Conservation (phyloP, 805 yeast species). For the Candida loeiensis region DNA sequence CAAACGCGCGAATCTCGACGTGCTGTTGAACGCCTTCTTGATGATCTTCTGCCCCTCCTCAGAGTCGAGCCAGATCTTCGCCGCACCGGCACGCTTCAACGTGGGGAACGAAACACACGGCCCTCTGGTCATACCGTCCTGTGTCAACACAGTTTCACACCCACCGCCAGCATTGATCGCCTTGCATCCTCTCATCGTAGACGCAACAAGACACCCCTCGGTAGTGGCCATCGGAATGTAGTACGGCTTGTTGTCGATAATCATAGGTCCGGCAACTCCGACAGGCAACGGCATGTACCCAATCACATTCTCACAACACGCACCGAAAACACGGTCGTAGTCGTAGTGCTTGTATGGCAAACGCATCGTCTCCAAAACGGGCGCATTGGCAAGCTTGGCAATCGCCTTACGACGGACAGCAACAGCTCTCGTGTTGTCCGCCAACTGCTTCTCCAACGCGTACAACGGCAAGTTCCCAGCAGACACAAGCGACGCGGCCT, state of each 20-base stretch:
- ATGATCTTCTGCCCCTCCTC: constrained; percentile 84
- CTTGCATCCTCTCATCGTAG: constrained; percentile 98
- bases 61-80: constrained; percentile 92
- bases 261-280: constrained; percentile 96
- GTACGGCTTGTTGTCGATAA: constrained; percentile 82
- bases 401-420: constrained; percentile 89
- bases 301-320: constrained; percentile 98
- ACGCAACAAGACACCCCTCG: constrained; percentile 97
- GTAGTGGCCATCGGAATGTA: constrained; percentile 99
- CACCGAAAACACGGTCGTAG: constrained; percentile 94
- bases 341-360: constrained; percentile 84
- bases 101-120: constrained; percentile 92
- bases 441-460: constrained; percentile 89
- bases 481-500: constrained; percentile 67
- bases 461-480: constrained; percentile 84
- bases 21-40: constrained; percentile 89
- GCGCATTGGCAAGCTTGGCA: constrained; percentile 76
- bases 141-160: constrained; percentile 82
- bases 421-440: constrained; percentile 89
- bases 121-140: constrained; percentile 99
- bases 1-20: constrained; percentile 94
- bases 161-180: constrained; percentile 98
- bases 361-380: constrained; percentile 64
- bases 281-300: constrained; percentile 96
- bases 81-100: constrained; percentile 85